Conservation (phyloP, 2,329 filamentous ascomycete genomes). For the Phialocephala subalpina region DNA sequence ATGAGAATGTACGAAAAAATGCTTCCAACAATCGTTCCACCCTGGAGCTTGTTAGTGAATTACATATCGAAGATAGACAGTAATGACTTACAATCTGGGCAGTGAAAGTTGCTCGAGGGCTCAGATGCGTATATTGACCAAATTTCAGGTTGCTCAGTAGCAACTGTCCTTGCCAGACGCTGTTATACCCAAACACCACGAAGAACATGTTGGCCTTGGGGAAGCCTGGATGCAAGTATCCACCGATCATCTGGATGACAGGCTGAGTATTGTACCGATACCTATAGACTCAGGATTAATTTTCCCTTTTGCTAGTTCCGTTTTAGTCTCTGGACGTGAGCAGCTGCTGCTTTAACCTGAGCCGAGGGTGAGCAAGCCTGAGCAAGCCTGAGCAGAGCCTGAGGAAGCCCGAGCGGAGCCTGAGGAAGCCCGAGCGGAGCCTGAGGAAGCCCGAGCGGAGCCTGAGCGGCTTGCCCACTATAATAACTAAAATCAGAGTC, state of each 20-base stretch:
- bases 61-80: neutral
- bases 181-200: slow-evolving; percentile 70
- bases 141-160: slow-evolving; percentile 58
- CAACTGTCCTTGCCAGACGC: slow-evolving; percentile 52
- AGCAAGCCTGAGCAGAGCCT: no score
- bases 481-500: no score
- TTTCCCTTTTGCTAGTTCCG: no score
- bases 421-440: no score
- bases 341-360: no score
- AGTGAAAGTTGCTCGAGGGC: slow-evolving; percentile 46
- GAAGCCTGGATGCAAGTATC: slow-evolving; percentile 58
- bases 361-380: no score
- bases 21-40: slow-evolving; percentile 51
- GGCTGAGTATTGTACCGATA: slow-evolving; percentile 55
- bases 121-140: slow-evolving; percentile 56
- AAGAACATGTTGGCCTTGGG: slow-evolving; percentile 77
- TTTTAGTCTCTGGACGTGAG: no score
- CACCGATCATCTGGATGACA: slow-evolving; percentile 55
- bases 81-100: slow-evolving; percentile 44
- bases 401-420: no score
- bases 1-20: slow-evolving; percentile 67
- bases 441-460: no score
- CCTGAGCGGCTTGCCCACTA: no score
- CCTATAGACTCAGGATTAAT: no score
- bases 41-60: neutral